Base-by-base conservation (phyloP, 441 rosid species). In the Gossypium laxum region DNA sequence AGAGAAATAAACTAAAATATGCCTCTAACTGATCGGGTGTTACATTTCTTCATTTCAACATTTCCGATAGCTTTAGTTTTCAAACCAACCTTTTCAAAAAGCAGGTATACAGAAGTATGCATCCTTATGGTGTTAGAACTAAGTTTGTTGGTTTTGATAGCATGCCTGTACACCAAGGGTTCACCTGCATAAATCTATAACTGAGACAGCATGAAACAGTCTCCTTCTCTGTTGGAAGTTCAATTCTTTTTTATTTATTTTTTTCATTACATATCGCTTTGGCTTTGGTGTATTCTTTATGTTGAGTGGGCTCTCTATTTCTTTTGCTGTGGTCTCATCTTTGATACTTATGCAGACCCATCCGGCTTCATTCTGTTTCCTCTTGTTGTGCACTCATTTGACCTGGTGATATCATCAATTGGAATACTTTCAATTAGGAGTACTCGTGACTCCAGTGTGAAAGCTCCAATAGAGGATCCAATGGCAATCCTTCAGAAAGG, bases 331-430 rank as follows among this genome's bases (percentile, higher is more conserved):
- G 26, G 76, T 22, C 28, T 52, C 50, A 50, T 28, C 6, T 73
- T 72, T 65, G 50, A 67, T 82, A 22, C 79, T 75, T 55, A 51
- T 79, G 96, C 99, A 94, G 98, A 91, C 83, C 93, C 98, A 76
- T 92, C 99, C 55, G 99, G 97, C 78, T 94, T 94, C 81, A 92
- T 94, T 81, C 82, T 94, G 78, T 94, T 94, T 85, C 99, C 99
- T 74, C 89, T 94, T 65, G 98, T 94, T 69, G 91, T 94, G 74
- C 99, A 94, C 80, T 94, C 99, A 14, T 94, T 94, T 82, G 99
- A 94, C 82, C 86, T 94, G 79, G 80, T 94, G 79, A 79, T 94
- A 76, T 94, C 99, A 62, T 90, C 99, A 12, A 52, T 87, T 78
- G 99, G 99, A 76, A 87, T 94, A 75, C 75, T 94, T 75, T 94